phyloP scores from a whole-genome alignment of 768 basidiomycete genomes.

The Lactarius quietus region DNA sequence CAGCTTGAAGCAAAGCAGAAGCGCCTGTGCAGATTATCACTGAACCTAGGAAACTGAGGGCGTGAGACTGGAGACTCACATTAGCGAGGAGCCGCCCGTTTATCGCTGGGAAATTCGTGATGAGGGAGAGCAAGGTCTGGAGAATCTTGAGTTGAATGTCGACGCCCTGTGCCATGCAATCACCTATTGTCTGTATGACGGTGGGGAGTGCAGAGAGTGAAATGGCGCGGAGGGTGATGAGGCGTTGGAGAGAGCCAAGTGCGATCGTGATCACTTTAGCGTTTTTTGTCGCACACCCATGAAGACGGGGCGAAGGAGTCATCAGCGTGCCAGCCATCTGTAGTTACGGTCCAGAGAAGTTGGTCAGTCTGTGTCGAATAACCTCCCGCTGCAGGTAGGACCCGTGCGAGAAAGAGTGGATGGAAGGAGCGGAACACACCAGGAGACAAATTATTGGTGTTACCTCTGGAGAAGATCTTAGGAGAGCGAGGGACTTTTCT shows the following conservation, averaged over 20 bases:
- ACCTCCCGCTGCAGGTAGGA: no score
- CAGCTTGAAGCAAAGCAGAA: constrained; percentile 89
- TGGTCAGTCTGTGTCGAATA: not conserved
- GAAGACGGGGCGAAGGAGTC: constrained; percentile 84
- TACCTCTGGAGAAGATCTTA: constrained; percentile 79
- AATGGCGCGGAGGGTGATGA: constrained; percentile 84
- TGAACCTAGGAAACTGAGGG: not conserved
- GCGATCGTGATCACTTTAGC: constrained; percentile 93
- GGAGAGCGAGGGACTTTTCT: constrained; percentile 79
- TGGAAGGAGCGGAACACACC: constrained; percentile 39
- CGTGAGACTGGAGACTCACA: constrained; percentile 43
- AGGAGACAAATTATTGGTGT: constrained; percentile 58
- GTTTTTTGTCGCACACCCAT: constrained; percentile 91
- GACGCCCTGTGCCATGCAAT: constrained; percentile 89
- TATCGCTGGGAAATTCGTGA: constrained; percentile 84
- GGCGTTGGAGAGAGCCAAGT: constrained; percentile 83
- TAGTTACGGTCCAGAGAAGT: not conserved
- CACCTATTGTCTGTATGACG: constrained; percentile 80
- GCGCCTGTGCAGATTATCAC: constrained; percentile 48
- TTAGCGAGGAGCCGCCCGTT: constrained; percentile 79
- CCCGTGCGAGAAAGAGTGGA: not conserved
- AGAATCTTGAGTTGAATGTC: constrained; percentile 95
- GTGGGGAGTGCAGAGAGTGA: constrained; percentile 72
- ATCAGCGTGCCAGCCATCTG: constrained; percentile 76
- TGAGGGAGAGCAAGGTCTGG: constrained; percentile 86